Base-by-base conservation (phyloP, 495 filamentous ascomycete species). In the Xylona heveae region DNA sequence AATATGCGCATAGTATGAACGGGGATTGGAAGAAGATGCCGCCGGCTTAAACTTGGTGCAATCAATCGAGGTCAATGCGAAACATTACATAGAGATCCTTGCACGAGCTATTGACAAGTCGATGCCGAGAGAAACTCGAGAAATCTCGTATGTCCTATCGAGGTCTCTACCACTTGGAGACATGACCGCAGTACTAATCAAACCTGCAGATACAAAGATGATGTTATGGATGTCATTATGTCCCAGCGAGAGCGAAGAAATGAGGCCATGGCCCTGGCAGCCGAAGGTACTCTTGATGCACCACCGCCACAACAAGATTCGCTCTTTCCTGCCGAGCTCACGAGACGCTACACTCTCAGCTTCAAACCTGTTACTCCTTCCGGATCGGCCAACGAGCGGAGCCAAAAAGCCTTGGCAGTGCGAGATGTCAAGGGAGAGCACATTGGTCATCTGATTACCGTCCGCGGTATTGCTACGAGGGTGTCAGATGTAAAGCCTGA, bases 401-500 rank as follows among this genome's bases (percentile, higher is more conserved):
- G 48, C 21, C 47, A 51, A 6, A 97, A 97, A 53, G 80, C 88
- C 3, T 59, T 95, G 30, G 85, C 88, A 4, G 85, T 97, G 7
- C 77, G 88, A 38, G 72, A 93, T 51, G 80, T 97, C 13, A 68
- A 76, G 24, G 84, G 82, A 24, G 83, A 91, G 36, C 82, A 95
- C 52, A 65, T 97, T 2, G 88, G 88, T 26, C 70, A 77, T 38
- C 61, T 97, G 38, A 95, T 97, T 46, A 94, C 85, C 10, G 72
- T 97, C 17, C 74, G 88, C 27, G 90, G 84, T 34, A 97, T 97
- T 38, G 71, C 84, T 2, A 97, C 88, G 1, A 65, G 88, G 48
- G 90, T 95, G 2, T 92, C 85, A 1, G 88, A 97, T 47, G 88
- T 97, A 37, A 97, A 97, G 58, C 88, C 88, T 20, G 71, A 88